These are phyloP conservation scores for Quillaja saponaria DNA, from an alignment of 306 rosid genomes.

Conservation along the genomic window DNA sequence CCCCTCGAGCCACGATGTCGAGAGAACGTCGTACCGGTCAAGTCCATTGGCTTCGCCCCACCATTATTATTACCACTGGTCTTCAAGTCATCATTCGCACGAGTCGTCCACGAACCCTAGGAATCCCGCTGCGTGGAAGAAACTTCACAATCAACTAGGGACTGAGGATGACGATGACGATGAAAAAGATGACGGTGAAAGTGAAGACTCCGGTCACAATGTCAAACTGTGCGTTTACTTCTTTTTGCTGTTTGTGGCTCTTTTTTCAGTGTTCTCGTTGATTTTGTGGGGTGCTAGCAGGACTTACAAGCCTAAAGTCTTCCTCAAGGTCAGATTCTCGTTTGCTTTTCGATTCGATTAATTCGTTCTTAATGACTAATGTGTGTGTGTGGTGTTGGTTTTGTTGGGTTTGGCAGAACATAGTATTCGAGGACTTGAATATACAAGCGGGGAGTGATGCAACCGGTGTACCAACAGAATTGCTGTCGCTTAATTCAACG, in stretches of 20 bases:
- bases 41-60: conserved; percentile 77
- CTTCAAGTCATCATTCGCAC: conserved; percentile 93
- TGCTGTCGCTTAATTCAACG: conserved; percentile 85
- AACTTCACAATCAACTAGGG: conserved; percentile 36
- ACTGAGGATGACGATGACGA: conserved; percentile 34
- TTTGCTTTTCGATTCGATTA: no score
- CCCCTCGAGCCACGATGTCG: conserved; percentile 85
- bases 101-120: conserved; percentile 87
- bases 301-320: conserved; percentile 55
- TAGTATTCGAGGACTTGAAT: conserved; percentile 65
- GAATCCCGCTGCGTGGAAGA: conserved; percentile 55
- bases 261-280: conserved; percentile 63
- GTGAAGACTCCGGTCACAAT: conserved; percentile 31
- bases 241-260: conserved; percentile 48
- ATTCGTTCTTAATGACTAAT: no score
- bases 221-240: conserved; percentile 53
- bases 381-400: no score
- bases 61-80: conserved; percentile 65
- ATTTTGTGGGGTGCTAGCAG: conserved; percentile 95
- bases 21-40: conserved; percentile 94
- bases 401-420: conserved; percentile 38
- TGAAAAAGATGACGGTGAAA: background rate
- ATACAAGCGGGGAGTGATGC: conserved; percentile 82
- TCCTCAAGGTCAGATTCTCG: conserved; percentile 50
- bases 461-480: conserved; percentile 74